Conservation (phyloP, 108 stramenopile genomes). For the Nannochloropsis salina region DNA sequence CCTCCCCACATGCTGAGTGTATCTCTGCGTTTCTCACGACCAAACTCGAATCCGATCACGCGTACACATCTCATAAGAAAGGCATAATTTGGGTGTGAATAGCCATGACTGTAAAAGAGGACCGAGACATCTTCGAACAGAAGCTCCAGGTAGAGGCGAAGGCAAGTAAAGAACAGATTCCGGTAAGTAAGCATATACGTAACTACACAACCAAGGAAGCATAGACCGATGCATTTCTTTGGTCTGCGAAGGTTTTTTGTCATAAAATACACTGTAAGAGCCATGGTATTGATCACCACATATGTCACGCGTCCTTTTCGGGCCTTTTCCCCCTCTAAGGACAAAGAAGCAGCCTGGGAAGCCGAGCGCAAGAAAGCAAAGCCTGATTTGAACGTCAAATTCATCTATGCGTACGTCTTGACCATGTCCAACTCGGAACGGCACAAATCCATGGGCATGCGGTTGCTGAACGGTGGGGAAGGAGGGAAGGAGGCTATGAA, state of each 20-base stretch:
- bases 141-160: slow-evolving; percentile 1
- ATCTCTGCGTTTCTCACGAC: too few species aligned
- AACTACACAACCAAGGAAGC: too few species aligned
- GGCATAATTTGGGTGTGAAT: too few species aligned
- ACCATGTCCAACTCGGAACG: background rate
- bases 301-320: background rate
- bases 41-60: too few species aligned
- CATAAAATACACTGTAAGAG: too few species aligned
- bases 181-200: background rate
- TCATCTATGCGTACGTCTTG: background rate
- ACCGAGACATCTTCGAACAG: background rate
- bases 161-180: slow-evolving; percentile 19
- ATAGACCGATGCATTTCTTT: too few species aligned
- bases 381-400: background rate
- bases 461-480: background rate
- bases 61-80: too few species aligned
- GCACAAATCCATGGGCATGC: background rate
- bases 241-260: too few species aligned
- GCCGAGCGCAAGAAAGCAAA: background rate
- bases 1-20: too few species aligned
- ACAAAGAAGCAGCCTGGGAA: slow-evolving; percentile 13
- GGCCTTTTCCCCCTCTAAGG: background rate
- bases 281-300: background rate
- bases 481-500: background rate
- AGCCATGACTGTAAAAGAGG: background rate